A percentile compares a stretch with the other conserved stretches of the same genome.
Evolutionary conservation across 306 rosid genomes (phyloP).

Genomic region (Dalbergia cultrata): DNA sequence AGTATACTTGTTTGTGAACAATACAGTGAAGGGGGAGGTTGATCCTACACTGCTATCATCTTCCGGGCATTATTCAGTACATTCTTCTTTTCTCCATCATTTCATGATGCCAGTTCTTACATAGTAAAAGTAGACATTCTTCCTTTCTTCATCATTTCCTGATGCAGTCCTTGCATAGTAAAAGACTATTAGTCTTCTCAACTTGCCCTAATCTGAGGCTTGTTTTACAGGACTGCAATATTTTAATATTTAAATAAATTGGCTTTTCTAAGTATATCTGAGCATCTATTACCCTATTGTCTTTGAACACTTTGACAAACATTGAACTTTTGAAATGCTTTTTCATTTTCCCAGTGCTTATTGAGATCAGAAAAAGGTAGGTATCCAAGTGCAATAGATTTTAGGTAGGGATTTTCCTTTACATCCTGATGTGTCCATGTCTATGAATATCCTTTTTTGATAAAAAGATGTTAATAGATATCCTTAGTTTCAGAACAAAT

Average conservation of each 20-base stretch:
- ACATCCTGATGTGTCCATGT: neutral
- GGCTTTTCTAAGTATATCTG: neutral
- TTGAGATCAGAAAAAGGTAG: constrained; percentile 9
- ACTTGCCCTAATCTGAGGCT: constrained; percentile 8
- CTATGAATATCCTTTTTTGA: no score
- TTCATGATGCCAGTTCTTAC: no score
- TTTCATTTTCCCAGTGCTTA: neutral
- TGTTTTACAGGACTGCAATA: neutral
- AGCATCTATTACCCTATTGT: neutral
- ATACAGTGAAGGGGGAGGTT: no score
- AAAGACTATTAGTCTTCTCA: neutral
- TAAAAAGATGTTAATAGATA: neutral
- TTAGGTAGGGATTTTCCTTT: neutral
- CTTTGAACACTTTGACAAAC: neutral
- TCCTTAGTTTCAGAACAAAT: neutral
- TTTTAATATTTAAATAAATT: neutral
- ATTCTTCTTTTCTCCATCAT: no score
- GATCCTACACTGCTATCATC: no score
- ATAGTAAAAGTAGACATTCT: no score
- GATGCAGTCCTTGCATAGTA: no score
- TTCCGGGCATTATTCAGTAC: no score
- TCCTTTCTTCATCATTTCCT: no score
- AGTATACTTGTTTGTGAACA: no score
- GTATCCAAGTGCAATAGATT: neutral
- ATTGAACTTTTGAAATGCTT: neutral